A percentile compares a stretch with the other conserved stretches of the same genome.
Conservation (phyloP, 345 rosid species). For the Lagerstroemia speciosa region DNA sequence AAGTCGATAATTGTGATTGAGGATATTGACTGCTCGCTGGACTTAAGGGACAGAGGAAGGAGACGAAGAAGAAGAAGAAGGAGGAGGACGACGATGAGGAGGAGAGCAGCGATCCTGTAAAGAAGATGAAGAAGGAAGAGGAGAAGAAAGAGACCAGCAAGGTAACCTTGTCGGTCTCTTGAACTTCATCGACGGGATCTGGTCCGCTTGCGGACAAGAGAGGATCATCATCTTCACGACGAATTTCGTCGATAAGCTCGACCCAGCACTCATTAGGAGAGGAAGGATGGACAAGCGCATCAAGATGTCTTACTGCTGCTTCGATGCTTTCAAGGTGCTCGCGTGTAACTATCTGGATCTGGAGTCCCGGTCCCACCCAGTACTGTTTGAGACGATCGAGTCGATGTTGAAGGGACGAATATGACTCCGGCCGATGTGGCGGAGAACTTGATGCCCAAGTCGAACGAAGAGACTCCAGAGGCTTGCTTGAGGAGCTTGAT, state of each 20-base stretch:
- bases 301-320: constrained; percentile 14
- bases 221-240: constrained; percentile 20
- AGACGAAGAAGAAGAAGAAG: constrained; percentile 7
- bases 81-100: neutral
- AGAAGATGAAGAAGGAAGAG: constrained; percentile 1
- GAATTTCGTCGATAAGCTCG: constrained; percentile 17
- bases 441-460: constrained; percentile 19
- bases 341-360: constrained; percentile 10
- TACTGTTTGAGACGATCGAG: constrained; percentile 1
- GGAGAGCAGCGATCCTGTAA: neutral
- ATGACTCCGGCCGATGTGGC: constrained; percentile 20
- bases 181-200: constrained; percentile 18
- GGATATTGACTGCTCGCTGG: constrained; percentile 22
- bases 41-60: constrained; percentile 15
- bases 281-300: constrained; percentile 26
- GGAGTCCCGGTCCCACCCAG: constrained; percentile 6
- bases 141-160: constrained; percentile 12
- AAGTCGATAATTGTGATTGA: constrained; percentile 22
- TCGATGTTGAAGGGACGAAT: constrained; percentile 2
- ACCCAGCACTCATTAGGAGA: constrained; percentile 17
- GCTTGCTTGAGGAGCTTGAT: constrained; percentile 10
- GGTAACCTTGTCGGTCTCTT: constrained; percentile 20
- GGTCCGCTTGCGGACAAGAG: constrained; percentile 21
- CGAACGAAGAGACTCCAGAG: neutral
- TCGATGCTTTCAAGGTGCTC: constrained; percentile 13